A percentile compares a stretch with the other conserved stretches of the same genome.
Conservation (phyloP, 352 stramenopile species). For the Globisporangium polare region DNA sequence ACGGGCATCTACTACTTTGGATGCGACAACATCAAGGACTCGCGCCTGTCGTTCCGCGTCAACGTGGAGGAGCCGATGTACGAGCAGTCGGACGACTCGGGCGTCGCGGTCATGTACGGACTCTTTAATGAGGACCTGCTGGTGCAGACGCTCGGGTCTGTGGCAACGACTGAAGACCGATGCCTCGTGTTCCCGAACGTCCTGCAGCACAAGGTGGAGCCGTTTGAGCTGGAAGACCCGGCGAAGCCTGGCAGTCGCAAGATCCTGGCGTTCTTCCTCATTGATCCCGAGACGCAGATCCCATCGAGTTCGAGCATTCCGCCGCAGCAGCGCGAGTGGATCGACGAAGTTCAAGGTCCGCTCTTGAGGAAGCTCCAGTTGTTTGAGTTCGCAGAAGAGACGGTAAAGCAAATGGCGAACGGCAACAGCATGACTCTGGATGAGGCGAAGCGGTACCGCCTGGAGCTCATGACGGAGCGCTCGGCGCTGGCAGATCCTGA, state of each 20-base stretch:
- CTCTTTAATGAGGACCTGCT: conserved; percentile 19
- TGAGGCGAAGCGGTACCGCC: conserved; percentile 20
- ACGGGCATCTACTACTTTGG: conserved; percentile 52
- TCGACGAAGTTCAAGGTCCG: conserved; percentile 8
- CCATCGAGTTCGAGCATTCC: conserved; percentile 33
- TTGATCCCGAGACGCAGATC: conserved; percentile 28
- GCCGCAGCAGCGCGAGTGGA: conserved; percentile 39
- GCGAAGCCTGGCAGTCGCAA: conserved; percentile 32
- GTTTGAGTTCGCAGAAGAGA: conserved; percentile 14
- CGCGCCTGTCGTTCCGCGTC: conserved; percentile 31
- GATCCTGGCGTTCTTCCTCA: conserved; percentile 46
- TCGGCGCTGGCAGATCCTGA: background rate
- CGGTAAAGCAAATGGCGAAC: conserved; percentile 18
- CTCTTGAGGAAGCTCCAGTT: conserved; percentile 12
- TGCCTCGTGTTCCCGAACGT: conserved; percentile 42
- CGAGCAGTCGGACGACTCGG: conserved; percentile 27
- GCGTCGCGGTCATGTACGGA: conserved; percentile 27
- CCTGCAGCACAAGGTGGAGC: conserved; percentile 39
- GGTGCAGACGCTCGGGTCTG: conserved; percentile 23
- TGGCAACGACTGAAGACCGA: conserved; percentile 21
- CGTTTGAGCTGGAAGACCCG: conserved; percentile 35
- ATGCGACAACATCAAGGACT: conserved; percentile 41
- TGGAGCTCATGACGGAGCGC: conserved; percentile 29
- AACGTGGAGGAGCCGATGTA: conserved; percentile 25
- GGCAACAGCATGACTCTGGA: conserved; percentile 18